Percentiles rank a stretch among this genome's conserved stretches.
Conservation (phyloP, 2,329 filamentous ascomycete species). For the Penicillium vulpinum region DNA sequence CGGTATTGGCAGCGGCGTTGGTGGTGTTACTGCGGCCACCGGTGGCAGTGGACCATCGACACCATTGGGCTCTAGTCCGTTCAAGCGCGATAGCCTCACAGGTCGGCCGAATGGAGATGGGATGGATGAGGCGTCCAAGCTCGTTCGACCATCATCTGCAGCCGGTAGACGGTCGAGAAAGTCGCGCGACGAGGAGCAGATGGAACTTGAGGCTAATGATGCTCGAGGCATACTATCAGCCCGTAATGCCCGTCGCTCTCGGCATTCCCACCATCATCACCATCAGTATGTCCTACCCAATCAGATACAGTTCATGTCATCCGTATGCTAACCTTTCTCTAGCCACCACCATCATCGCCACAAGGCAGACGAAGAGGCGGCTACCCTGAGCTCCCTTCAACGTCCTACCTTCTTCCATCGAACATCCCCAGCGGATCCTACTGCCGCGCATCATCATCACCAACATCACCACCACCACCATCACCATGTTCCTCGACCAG, state of each 20-base stretch:
- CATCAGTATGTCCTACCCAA: conserved; percentile 50
- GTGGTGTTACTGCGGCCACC: conserved; percentile 52
- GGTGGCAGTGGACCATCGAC: conserved; percentile 55
- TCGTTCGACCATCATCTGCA: conserved; percentile 45
- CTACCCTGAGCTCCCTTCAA: conserved; percentile 23
- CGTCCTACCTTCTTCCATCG: conserved; percentile 32
- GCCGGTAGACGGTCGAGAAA: conserved; percentile 65
- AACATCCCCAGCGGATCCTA: conserved; percentile 29
- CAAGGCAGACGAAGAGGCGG: conserved; percentile 51
- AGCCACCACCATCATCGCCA: conserved; percentile 58
- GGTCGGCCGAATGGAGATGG: conserved; percentile 45
- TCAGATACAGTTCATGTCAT: not conserved
- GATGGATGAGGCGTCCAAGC: conserved; percentile 41
- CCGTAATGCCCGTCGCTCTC: conserved; percentile 66
- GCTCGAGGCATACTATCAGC: conserved; percentile 60
- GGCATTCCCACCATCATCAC: conserved; percentile 58
- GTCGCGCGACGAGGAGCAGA: conserved; percentile 73
- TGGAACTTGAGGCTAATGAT: conserved; percentile 65
- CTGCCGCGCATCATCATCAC: conserved; percentile 42
- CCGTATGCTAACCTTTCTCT: conserved; percentile 19
- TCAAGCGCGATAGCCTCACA: conserved; percentile 51
- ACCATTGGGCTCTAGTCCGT: conserved; percentile 55
- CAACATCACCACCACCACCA: conserved; percentile 50
- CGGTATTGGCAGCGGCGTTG: conserved; percentile 75
- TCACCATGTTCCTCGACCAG: conserved; percentile 31